phyloP scores from a whole-genome alignment of 2,329 filamentous ascomycete genomes.

The Penicillium palitans region DNA sequence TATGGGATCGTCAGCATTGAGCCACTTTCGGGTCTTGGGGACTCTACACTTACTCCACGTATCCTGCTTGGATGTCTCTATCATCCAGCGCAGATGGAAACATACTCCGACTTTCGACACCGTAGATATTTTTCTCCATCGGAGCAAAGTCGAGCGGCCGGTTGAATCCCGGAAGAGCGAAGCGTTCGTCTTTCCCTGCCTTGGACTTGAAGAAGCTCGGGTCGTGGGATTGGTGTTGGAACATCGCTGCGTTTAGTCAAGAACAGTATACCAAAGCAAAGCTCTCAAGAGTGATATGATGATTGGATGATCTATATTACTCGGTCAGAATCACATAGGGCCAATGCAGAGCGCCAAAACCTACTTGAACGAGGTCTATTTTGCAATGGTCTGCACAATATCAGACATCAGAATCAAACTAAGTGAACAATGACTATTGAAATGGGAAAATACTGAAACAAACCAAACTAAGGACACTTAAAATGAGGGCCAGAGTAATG shows the following conservation, averaged over 20 bases:
- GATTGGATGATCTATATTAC: not conserved
- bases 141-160: conserved; percentile 33
- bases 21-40: not conserved
- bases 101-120: conserved; percentile 29
- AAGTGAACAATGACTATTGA: not conserved
- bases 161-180: conserved; percentile 37
- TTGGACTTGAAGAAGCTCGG: conserved; percentile 6
- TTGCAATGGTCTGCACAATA: not conserved
- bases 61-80: conserved; percentile 32
- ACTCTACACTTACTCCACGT: conserved; percentile 26
- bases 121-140: conserved; percentile 29
- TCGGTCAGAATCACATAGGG: not conserved
- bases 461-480: not conserved
- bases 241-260: conserved; percentile 17
- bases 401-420: not conserved
- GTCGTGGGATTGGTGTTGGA: conserved; percentile 19
- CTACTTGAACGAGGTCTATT: not conserved
- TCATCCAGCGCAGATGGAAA: conserved; percentile 38
- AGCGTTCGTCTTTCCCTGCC: conserved; percentile 18
- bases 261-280: not conserved
- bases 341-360: not conserved
- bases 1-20: conserved; percentile 10
- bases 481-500: conserved; percentile 10
- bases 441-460: not conserved
- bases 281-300: not conserved